phyloP scores from a whole-genome alignment of 768 basidiomycete genomes.

The Fistulinella prunicolor region DNA sequence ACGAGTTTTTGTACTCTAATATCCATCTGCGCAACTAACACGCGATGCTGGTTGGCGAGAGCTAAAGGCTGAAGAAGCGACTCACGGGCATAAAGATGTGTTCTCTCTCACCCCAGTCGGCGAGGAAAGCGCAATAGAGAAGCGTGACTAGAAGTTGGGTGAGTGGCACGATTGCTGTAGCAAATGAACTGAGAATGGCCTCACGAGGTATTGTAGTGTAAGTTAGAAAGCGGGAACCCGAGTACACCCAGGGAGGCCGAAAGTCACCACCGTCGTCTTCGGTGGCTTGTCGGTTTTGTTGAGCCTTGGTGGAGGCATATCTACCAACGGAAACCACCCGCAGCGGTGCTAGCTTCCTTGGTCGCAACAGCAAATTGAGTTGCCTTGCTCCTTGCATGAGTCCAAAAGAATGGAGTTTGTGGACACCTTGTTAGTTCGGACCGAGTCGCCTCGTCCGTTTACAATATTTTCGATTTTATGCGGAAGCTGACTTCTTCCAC shows the following conservation, averaged over 20 bases:
- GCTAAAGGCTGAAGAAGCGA: conserved; percentile 9
- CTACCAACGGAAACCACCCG: conserved; percentile 3
- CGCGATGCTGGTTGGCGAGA: neutral
- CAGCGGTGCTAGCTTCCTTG: neutral
- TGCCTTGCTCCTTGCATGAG: conserved; percentile 12
- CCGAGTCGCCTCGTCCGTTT: too few relatives aligned
- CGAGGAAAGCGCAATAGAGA: conserved; percentile 57
- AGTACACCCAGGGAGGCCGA: conserved; percentile 62
- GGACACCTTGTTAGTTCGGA: too few relatives aligned
- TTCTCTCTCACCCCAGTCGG: conserved; percentile 68
- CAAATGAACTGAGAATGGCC: conserved; percentile 8
- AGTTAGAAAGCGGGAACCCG: conserved; percentile 46
- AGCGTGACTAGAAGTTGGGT: conserved; percentile 40
- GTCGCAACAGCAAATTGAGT: conserved; percentile 3
- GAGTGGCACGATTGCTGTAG: neutral
- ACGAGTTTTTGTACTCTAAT: conserved; percentile 43
- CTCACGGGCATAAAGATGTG: conserved; percentile 69
- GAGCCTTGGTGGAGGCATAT: conserved; percentile 15
- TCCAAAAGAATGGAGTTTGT: too few relatives aligned
- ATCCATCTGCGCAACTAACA: conserved; percentile 59
- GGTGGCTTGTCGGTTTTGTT: conserved; percentile 1
- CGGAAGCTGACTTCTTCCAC: too few relatives aligned
- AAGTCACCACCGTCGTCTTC: conserved; percentile 40
- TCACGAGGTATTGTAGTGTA: conserved; percentile 57
- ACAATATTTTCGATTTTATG: too few relatives aligned